Evolutionary conservation across 257 asterid species (phyloP).

Genomic region (Fraxinus excelsior): DNA sequence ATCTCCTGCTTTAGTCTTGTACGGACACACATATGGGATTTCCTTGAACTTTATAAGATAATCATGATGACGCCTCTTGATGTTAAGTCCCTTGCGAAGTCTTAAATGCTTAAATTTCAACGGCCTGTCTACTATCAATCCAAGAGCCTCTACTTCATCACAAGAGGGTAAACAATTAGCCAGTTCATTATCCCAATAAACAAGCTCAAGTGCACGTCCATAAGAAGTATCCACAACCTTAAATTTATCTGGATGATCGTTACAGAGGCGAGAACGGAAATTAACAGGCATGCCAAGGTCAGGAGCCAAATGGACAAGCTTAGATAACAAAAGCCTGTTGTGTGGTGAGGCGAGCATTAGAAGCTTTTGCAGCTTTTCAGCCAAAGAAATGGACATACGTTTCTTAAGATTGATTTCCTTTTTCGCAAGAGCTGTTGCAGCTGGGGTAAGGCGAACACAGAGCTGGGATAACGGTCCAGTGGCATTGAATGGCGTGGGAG

Average conservation of each 20-base stretch:
- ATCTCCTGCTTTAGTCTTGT: constrained; percentile 48
- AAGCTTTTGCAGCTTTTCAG: constrained; percentile 74
- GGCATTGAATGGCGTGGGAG: constrained; percentile 63
- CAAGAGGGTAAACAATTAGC: constrained; percentile 46
- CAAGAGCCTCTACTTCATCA: constrained; percentile 47
- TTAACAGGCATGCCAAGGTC: constrained; percentile 84
- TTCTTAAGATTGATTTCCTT: constrained; percentile 63
- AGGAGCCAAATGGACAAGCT: constrained; percentile 79
- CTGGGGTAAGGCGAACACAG: constrained; percentile 89
- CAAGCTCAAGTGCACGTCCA: constrained; percentile 92
- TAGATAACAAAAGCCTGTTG: constrained; percentile 66
- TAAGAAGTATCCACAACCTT: constrained; percentile 80
- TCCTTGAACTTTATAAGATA: constrained; percentile 66
- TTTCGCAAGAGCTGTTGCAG: constrained; percentile 63
- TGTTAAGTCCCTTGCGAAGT: constrained; percentile 76
- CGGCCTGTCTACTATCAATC: constrained; percentile 84
- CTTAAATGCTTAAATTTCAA: constrained; percentile 73
- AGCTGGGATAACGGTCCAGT: constrained; percentile 65
- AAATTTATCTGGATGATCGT: constrained; percentile 76
- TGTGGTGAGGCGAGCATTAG: constrained; percentile 83
- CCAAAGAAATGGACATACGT: constrained; percentile 48
- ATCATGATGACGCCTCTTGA: constrained; percentile 74
- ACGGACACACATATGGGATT: constrained; percentile 71
- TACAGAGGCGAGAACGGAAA: constrained; percentile 79
- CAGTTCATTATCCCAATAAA: constrained; percentile 62